Base-by-base conservation (phyloP, 768 basidiomycete genomes). In the Kwoniella shandongensis region DNA sequence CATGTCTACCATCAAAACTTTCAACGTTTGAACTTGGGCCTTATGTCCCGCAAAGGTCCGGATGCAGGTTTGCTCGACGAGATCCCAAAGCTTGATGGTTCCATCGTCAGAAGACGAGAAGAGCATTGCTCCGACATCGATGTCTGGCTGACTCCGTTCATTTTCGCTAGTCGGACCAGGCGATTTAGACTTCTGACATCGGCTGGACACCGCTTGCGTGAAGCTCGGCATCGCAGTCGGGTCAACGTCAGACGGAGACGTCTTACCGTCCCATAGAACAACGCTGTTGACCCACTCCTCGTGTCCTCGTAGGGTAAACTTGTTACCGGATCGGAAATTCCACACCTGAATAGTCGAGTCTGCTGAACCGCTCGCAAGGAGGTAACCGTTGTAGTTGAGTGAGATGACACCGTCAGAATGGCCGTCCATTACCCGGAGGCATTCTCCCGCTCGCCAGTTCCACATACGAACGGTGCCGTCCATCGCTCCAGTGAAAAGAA, bases 61-160 rank as follows among this genome's bases (percentile, higher is more conserved):
- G 38, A 94, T 82, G 73, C 92, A 97, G 2, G 85, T 83, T 44
- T 89, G 83, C 20, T 79, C 79, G 25, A 83, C 84, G 40, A 99
- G 82, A 76, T 98, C 94, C 96, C 94, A 99, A 4, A 99, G 83
- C 57, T 86, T 86, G 76, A 98, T 90, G 2, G 87, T 86, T 25
- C 88, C 88, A 74, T 98, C 96, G 73, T 98, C 96, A 7, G 91
- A 92, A 2, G 91, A 91, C 7, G 92, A 96, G 79, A 99, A 96
- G 25, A 99, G 81, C 88, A 97, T 91, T 79, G 96, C 93, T 49
- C 91, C 90, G 15, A 85, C 81, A 54, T 78, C 70, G 47, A 68
- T 70, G 26, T 70, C 67, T 2, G 69, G 66, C 52, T 62, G 60
- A 26, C 55, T 52, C 25, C 52, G 26, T 36, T 57, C 52, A 5